These are phyloP conservation scores for Colletotrichum simmondsii DNA, from an alignment of 2,329 filamentous ascomycete species.

Conservation along the genomic window DNA sequence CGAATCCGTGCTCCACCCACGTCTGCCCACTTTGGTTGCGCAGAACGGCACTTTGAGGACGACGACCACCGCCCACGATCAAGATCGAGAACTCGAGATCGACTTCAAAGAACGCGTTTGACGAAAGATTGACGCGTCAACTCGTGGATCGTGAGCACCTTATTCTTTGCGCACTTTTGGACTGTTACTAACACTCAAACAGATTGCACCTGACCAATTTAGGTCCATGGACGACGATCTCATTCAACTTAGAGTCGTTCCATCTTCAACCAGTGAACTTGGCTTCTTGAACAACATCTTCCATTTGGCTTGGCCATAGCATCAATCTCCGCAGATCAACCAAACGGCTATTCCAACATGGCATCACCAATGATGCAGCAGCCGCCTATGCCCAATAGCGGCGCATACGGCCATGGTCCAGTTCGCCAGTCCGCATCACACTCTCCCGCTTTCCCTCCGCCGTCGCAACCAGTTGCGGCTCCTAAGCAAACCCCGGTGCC, in stretches of 20 bases:
- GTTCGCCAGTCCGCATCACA: not conserved
- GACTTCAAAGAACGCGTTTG: constrained; percentile 5
- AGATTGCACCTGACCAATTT: not conserved
- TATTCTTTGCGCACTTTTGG: not conserved
- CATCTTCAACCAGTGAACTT: not conserved
- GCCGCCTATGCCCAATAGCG: not conserved
- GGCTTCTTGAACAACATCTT: not conserved
- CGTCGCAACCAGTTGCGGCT: not conserved
- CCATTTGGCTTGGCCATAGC: accelerated
- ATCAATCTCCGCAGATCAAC: accelerated
- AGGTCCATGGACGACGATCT: not conserved
- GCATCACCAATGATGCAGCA: not conserved
- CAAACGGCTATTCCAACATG: not conserved
- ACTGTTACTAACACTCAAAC: not conserved
- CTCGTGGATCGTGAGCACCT: not conserved
- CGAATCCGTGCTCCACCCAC: not conserved
- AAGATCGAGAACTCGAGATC: not conserved
- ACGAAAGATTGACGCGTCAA: not conserved
- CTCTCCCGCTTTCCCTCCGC: not conserved
- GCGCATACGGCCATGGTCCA: not conserved
- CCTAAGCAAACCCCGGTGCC: not conserved
- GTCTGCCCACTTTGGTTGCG: not conserved
- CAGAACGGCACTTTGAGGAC: not conserved
- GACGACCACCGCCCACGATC: not conserved
- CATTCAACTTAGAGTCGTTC: not conserved